Conservation (phyloP, 2,329 filamentous ascomycete species). For the Macrophomina pseudophaseolina region DNA sequence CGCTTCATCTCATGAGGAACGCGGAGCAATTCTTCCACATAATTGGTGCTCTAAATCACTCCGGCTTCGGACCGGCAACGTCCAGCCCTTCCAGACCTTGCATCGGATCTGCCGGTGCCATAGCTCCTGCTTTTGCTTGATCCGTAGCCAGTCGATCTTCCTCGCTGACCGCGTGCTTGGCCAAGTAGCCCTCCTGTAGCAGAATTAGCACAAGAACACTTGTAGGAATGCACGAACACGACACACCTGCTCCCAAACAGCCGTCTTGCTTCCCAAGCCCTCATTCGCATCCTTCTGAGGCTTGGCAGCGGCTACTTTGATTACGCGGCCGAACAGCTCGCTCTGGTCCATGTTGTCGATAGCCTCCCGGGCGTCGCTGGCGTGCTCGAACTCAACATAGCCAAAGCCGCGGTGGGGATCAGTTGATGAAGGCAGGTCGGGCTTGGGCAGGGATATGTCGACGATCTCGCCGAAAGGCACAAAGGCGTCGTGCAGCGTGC, state of each 20-base stretch:
- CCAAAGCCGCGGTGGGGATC: slow-evolving; percentile 91
- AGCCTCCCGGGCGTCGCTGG: slow-evolving; percentile 86
- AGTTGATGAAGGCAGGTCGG: slow-evolving; percentile 77
- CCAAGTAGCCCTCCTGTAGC: slow-evolving; percentile 85
- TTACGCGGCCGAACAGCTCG: slow-evolving; percentile 88
- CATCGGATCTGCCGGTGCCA: slow-evolving; percentile 81
- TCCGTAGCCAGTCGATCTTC: slow-evolving; percentile 72
- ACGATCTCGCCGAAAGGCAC: slow-evolving; percentile 96
- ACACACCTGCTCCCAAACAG: slow-evolving; percentile 93
- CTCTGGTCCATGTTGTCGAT: slow-evolving; percentile 99
- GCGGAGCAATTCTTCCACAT: slow-evolving; percentile 32
- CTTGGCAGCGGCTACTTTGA: slow-evolving; percentile 92
- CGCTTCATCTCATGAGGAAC: too few species aligned
- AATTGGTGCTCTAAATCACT: slow-evolving; percentile 47
- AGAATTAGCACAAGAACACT: slow-evolving; percentile 1
- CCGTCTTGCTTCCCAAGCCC: slow-evolving; percentile 88
- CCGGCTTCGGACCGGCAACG: slow-evolving; percentile 86
- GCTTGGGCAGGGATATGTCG: slow-evolving; percentile 87
- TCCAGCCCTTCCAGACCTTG: slow-evolving; percentile 92
- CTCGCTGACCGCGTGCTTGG: slow-evolving; percentile 82
- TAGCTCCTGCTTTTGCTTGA: slow-evolving; percentile 56
- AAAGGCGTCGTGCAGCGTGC: slow-evolving; percentile 86
- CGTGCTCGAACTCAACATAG: slow-evolving; percentile 91
- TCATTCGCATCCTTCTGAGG: slow-evolving; percentile 87
- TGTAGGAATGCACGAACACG: background rate